Base-by-base conservation (phyloP, 148 eudicot species). In the Gaultheria prostrata region DNA sequence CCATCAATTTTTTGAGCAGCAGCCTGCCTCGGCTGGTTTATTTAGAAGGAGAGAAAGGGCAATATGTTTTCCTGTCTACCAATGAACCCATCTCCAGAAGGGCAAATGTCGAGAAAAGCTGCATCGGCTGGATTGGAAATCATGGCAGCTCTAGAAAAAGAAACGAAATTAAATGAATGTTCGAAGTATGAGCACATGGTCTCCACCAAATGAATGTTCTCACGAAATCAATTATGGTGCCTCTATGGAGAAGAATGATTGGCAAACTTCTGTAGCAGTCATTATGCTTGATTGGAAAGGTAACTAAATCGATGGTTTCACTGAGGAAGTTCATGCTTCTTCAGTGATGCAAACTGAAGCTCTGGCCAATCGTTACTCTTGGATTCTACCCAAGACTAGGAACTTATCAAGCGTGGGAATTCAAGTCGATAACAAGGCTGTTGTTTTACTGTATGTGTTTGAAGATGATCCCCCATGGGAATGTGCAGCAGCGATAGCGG, bases 121-220 rank as follows among this genome's bases (percentile, higher is more conserved):
- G 69, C 69, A 24, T n/a, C 69, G 9, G 69, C 28, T 61, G 12
- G 69, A 24, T 61, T 61, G 28, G 69, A 61, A 61, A 21, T 61
- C 69, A 21, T n/a, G 69, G 69, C 69, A 20, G 65, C 65, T 59
- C 65, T 59, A 21, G 65, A 56, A 56, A 59, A 59, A 59, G 65
- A 21, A 59, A 39, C 3, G 4, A 39, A 39, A 39, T 3, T 5
- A 39, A 39, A 39, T 39, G 43, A 39, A 39, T 39, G 4, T 61
- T 61, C 63, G 24, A 21, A 20, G 8, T 57, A 6, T 61, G 30
- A 61, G 67, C 30, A 61, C 9, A 61, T n/a, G 28, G 30, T 61
- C 26, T 61, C 67, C 67, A 61, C 67, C 12, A 61, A 61, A 61
- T 61, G 67, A 61, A 61, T 11, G 12, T n/a, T 61, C 67, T 61